Evolutionary conservation across 352 stramenopile genomes (phyloP), one percentile per base, ranked within the genome.

Genomic region (Pythium aquatile): DNA sequence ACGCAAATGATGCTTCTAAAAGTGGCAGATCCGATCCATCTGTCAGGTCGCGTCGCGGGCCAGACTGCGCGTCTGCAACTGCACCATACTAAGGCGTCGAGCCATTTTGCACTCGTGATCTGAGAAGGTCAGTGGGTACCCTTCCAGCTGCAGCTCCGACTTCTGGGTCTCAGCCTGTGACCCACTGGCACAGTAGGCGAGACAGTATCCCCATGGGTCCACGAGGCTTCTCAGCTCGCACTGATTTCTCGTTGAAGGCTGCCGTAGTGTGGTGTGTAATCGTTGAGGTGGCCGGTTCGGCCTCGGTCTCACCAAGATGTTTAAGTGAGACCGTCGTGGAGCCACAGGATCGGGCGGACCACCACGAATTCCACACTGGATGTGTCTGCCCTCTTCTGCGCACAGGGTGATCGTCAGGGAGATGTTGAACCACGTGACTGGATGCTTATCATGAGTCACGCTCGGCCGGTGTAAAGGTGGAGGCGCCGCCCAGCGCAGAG

Each of bases 261-360:
- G 20, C 20, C 20, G 30, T 32, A 40, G 51, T 16, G 28, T 40
- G 20, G 32, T 58, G 30, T 46, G 52, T 58, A 58, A 58, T 58
- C 30, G n/a, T n/a, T 4, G 52, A 61, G 20, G 39, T 63, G 57
- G 57, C 57, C 57, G 35, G 57, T 56, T 56, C 33, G 14, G 5
- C 32, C 48, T 14, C n/a, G 44, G 48, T 65, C 58, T 65, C 58
- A 65, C 49, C 58, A 65, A 58, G 58, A 65, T 65, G 58, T 39
- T 40, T n/a, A 26, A 40, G 16, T 40, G 49, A 55, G 30, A 40
- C 49, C 49, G 30, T 24, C 30, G 32, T 55, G 56, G 56, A 26
- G 28, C 39, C 37, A 33, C 55, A 51, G 55, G 17, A 51, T 51
- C 16, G 13, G 16, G 28, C 28, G 13, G 33, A 40, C 35, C 28